Percentiles rank a stretch among this genome's conserved stretches.
phyloP scores from a whole-genome alignment of 768 basidiomycete species.

The Psilocybe tampanensis region DNA sequence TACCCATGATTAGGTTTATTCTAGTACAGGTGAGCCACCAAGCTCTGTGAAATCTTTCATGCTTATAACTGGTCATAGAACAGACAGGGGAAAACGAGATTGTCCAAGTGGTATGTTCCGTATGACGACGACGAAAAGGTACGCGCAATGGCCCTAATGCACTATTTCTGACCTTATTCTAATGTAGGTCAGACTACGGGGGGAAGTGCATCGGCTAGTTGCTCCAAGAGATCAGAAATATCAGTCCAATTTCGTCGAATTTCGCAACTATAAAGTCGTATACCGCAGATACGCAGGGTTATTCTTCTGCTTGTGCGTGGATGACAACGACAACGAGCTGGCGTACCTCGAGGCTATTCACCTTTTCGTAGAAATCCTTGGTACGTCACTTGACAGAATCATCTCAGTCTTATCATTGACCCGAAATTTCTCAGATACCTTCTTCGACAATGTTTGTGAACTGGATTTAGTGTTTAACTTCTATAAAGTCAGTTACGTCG shows the following conservation, averaged over 20 bases:
- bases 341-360: constrained; percentile 98
- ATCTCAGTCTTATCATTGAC: neutral
- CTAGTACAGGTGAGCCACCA: constrained; percentile 96
- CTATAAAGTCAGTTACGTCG: constrained; percentile 60
- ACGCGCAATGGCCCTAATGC: neutral
- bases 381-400: constrained; percentile 45
- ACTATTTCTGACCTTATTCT: neutral
- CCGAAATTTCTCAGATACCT: constrained; percentile 64
- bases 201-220: constrained; percentile 95
- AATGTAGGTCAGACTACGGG: constrained; percentile 82
- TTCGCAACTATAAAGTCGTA: constrained; percentile 96
- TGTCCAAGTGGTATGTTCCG: constrained; percentile 99
- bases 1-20: constrained; percentile 93
- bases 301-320: constrained; percentile 97
- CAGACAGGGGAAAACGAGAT: constrained; percentile 94
- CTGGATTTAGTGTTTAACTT: constrained; percentile 99
- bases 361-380: constrained; percentile 96
- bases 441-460: constrained; percentile 99
- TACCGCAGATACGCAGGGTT: constrained; percentile 97
- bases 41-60: constrained; percentile 13
- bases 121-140: constrained; percentile 99
- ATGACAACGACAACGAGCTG: constrained; percentile 97
- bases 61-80: constrained; percentile 57
- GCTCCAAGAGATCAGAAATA: constrained; percentile 98
- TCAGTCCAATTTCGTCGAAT: constrained; percentile 99